Base-by-base conservation (phyloP, 2,329 filamentous ascomycete species). In the Epichloe hybrida region DNA sequence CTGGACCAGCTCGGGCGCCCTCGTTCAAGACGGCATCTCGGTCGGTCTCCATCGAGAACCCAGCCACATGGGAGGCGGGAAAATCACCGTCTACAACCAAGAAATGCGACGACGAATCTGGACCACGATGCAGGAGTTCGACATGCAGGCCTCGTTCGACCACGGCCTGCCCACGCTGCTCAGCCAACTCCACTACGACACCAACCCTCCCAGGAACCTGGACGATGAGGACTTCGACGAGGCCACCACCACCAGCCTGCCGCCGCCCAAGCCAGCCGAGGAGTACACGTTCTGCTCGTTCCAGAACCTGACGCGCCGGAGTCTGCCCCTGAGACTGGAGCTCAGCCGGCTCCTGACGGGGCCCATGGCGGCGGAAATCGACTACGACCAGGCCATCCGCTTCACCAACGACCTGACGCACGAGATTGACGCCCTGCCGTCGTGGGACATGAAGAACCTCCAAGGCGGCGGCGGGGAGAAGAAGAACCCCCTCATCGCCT, bases 71-170 rank as follows among this genome's bases (percentile, higher is more conserved):
- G 69, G 66, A 17, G 69, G 66, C n/a, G 70, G 72, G 50, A 74
- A 74, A 55, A 75, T 80, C 43, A 77, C 73, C 1, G 71, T 77
- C 2, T 81, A 78, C 61, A 76, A 79, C 58, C 75, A 79, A 56
- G 79, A 82, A 62, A 81, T 81, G 78, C 69, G 78, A 27, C 68
- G 78, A 41, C 69, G 79, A 20, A 71, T 82, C 42, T 81, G 79
- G 79, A 71, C 78, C 2, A 80, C 77, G 2, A 73, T 82, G 20
- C 73, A 79, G 53, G 77, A 80, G 61, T 80, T 80, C 54, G 77
- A 81, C 53, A 72, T 82, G 61, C 78, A 81, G 61, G 74, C 78
- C 1, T 77, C 77, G 0, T 80, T 80, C 54, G 77, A 81, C 55
- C 75, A 80, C 53, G 77, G 78, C 5, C 63, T 80, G 49, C 79